Conservation (phyloP, 73 alveolate species). For the Paramecium octaurelia region DNA sequence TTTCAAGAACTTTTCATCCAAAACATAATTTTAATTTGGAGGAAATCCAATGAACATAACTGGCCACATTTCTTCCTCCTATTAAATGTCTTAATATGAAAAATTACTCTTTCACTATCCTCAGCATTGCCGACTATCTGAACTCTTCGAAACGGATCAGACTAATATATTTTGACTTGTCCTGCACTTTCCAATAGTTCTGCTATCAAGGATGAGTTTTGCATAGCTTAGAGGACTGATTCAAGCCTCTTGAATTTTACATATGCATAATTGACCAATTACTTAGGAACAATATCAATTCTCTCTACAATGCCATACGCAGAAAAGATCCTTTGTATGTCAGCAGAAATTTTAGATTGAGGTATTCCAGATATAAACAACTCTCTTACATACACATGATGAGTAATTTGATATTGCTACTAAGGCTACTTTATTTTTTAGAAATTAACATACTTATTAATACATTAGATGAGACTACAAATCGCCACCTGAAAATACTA, state of each 20-base stretch:
- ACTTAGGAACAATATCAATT: constrained; percentile 8
- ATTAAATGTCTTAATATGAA: background rate
- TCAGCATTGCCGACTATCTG: constrained; percentile 45
- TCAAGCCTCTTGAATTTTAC: constrained; percentile 27
- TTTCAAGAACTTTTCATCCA: constrained; percentile 21
- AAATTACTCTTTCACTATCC: constrained; percentile 18
- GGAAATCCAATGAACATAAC: constrained; percentile 40
- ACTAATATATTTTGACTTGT: constrained; percentile 5
- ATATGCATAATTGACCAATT: constrained; percentile 40
- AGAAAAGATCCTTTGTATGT: constrained; percentile 25
- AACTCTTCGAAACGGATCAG: constrained; percentile 48
- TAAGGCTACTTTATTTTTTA: background rate
- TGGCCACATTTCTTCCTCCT: constrained; percentile 46
- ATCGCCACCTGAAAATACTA: background rate
- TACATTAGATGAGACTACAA: background rate
- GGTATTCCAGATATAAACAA: constrained; percentile 40
- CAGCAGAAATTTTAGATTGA: background rate
- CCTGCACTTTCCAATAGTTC: constrained; percentile 33
- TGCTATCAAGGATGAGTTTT: background rate
- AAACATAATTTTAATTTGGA: background rate
- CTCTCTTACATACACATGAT: constrained; percentile 11
- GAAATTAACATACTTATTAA: background rate
- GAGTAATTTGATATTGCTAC: background rate
- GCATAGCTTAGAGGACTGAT: background rate
- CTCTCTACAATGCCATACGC: constrained; percentile 29